phyloP scores from a whole-genome alignment of 345 rosid species.

The Turritis glabra region DNA sequence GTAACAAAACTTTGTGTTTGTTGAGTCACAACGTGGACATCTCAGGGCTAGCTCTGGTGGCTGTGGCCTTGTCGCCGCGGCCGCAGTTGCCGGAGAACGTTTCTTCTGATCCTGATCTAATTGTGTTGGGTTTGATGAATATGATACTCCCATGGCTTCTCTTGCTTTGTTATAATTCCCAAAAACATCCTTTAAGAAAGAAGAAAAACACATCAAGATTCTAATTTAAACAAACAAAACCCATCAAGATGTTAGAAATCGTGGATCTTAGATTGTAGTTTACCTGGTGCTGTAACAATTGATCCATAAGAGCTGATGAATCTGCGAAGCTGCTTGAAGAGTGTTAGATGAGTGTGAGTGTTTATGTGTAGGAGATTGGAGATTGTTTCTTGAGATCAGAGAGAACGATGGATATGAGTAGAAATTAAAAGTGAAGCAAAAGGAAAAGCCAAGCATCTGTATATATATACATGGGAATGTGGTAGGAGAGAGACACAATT shows the following conservation, averaged over 20 bases:
- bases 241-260: not conserved
- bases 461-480: slow-evolving; percentile 34
- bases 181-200: slow-evolving; percentile 29
- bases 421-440: slow-evolving; percentile 20
- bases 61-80: slow-evolving; percentile 49
- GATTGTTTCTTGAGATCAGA: slow-evolving; percentile 25
- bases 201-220: slow-evolving; percentile 13
- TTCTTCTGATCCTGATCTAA: slow-evolving; percentile 26
- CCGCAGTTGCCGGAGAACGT: slow-evolving; percentile 20
- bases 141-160: slow-evolving; percentile 36
- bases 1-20: slow-evolving; percentile 85
- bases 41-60: slow-evolving; percentile 65
- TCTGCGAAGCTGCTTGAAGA: slow-evolving; percentile 21
- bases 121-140: slow-evolving; percentile 25
- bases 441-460: slow-evolving; percentile 37
- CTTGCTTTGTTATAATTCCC: slow-evolving; percentile 33
- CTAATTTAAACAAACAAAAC: not conserved
- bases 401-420: slow-evolving; percentile 18
- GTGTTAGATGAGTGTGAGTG: slow-evolving; percentile 6
- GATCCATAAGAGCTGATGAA: slow-evolving; percentile 35
- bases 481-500: slow-evolving; percentile 12
- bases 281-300: slow-evolving; percentile 38
- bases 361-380: slow-evolving; percentile 10
- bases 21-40: slow-evolving; percentile 81
- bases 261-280: not conserved